Conservation (phyloP, 2,329 filamentous ascomycete genomes). For the Xylaria sp. region DNA sequence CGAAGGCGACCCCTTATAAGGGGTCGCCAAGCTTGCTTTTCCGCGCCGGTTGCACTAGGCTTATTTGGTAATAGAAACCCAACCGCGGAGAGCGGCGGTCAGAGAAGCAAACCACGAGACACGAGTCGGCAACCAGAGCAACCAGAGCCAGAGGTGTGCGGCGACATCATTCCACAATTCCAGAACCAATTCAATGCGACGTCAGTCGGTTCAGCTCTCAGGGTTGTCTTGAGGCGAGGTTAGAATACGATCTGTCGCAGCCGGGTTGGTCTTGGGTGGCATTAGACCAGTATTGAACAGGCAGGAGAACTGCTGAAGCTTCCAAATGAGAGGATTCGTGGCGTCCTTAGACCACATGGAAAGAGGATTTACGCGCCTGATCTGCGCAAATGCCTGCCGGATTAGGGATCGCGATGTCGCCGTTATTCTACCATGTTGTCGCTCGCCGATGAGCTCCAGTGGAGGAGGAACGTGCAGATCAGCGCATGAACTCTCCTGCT, state of each 20-base stretch:
- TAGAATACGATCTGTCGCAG: background rate
- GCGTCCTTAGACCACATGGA: background rate
- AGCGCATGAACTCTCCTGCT: background rate
- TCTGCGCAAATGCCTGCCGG: slow-evolving; percentile 4
- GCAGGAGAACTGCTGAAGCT: slow-evolving; percentile 12
- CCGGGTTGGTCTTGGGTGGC: slow-evolving; percentile 1
- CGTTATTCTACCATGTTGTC: background rate
- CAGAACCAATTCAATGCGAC: background rate
- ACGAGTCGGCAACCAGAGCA: too few relatives aligned
- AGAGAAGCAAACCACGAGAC: background rate
- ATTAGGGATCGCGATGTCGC: slow-evolving; percentile 14
- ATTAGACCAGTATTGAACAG: slow-evolving; percentile 15
- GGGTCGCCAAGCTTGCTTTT: too few relatives aligned
- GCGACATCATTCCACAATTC: slow-evolving; percentile 10
- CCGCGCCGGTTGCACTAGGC: too few relatives aligned
- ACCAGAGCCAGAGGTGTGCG: background rate
- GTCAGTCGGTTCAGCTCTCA: background rate
- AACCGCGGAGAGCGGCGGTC: background rate
- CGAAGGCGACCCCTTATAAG: too few relatives aligned
- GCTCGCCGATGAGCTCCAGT: slow-evolving; percentile 12
- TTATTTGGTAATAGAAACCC: too few relatives aligned
- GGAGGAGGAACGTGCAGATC: background rate
- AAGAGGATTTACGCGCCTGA: background rate
- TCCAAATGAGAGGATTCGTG: slow-evolving; percentile 5
- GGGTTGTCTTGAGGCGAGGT: too few relatives aligned